Conservation (phyloP, 2,329 filamentous ascomycete genomes). For the Aspergillus uvarum region DNA sequence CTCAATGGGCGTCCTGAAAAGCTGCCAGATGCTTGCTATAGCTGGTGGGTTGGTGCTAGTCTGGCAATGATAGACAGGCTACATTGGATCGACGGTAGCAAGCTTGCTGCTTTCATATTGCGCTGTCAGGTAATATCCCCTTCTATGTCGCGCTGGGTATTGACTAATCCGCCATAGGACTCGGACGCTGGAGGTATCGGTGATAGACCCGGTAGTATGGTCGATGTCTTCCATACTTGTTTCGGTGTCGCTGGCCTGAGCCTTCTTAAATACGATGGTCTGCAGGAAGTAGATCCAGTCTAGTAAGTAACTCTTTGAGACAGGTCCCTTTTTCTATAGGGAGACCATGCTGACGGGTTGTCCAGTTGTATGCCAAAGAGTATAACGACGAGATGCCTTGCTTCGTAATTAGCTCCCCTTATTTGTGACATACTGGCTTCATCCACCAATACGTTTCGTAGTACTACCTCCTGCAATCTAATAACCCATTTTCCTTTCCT, state of each 20-base stretch:
- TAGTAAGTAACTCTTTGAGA: conserved; percentile 60
- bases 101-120: conserved; percentile 79
- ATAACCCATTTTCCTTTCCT: conserved; percentile 58
- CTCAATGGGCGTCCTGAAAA: conserved; percentile 95
- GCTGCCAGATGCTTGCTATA: conserved; percentile 95
- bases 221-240: conserved; percentile 93
- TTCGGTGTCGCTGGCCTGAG: conserved; percentile 89
- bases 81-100: conserved; percentile 88
- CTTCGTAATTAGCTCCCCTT: conserved; percentile 25
- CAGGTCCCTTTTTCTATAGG: background rate
- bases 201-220: conserved; percentile 88
- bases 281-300: conserved; percentile 79
- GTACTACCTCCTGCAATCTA: conserved; percentile 64
- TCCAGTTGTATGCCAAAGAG: conserved; percentile 69
- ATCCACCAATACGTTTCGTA: conserved; percentile 8
- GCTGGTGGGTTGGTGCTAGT: conserved; percentile 96
- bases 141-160: background rate
- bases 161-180: conserved; percentile 54
- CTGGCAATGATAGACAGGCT: conserved; percentile 82
- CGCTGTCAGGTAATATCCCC: conserved; percentile 65
- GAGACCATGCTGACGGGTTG: conserved; percentile 16
- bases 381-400: conserved; percentile 61
- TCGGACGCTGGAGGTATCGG: conserved; percentile 78
- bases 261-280: conserved; percentile 71
- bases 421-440: background rate